Base-by-base conservation (phyloP, 2,329 filamentous ascomycete genomes). In the Rhinocladiella similis region DNA sequence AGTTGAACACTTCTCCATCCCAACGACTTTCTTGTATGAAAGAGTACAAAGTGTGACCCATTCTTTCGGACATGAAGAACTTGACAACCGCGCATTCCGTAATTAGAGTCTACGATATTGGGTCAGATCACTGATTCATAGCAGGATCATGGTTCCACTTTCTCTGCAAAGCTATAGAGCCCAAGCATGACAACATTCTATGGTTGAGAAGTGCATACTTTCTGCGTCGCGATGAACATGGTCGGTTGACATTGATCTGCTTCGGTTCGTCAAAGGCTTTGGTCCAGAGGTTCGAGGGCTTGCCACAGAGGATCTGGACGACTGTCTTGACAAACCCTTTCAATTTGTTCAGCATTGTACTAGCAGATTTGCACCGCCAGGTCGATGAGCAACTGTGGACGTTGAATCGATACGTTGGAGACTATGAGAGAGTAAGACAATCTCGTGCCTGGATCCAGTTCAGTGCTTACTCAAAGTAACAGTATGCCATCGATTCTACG, bases 381-480 rank as follows among this genome's bases (percentile, higher is more conserved):
- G 38, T 57, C 18, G 54, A 57, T 22, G 54, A 47, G 25, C 43
- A 54, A 38, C 33, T 54, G 13, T 57, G 54, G 54, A 22, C 45
- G 13, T 47, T 55, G 19, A 55, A 50, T 29, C 29, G 27, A n/a
- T 25, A 25, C 35, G 45, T 55, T 27, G 53, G 53, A 33, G 22
- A 35, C n/a, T 35, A 18, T 14, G 53, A 55, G 42, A 19, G 42
- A 27, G 49, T 51, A 51, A 18, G 38, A 18, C 14, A 22, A 12
- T 18, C 35, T 6, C 5, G 13, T 47, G 18, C 19, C n/a, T 6
- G 3, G 25, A 10, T 3, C 29, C 10, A 9, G 6, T 33, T 12
- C 29, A 33, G 9, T 13, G n/a, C 35, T 33, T 18, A 19, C 9
- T 33, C 29, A 12, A 9, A 33, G 3, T 2, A 33, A 9, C 14